Evolutionary conservation across 768 basidiomycete species (phyloP), one percentile per base, ranked within the genome.

Genomic region (Mycena capillaripes): DNA sequence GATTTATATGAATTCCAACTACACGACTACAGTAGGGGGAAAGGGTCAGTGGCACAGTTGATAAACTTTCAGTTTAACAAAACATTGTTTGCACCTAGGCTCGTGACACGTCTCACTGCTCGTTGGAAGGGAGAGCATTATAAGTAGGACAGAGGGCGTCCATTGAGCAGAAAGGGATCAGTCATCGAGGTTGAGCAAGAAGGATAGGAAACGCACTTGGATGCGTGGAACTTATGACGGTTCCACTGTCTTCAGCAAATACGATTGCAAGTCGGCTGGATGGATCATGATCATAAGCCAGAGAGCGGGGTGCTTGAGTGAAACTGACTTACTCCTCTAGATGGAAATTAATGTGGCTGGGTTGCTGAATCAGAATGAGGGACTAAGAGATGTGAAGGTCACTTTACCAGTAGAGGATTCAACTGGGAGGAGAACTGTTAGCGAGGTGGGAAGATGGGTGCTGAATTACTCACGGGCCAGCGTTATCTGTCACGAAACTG

Each of bases 341-440:
- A 76, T 85, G 84, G 80, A 82, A 83, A 65, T 85, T 83, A 42
- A 82, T 80, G 66, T 82, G 82, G 63, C 81, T 81, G 57, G 32
- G 25, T 8, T 12, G 16, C n/a, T n/a, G 30, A 10, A 67, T 48
- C 42, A 29, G 61, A 69, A 19, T 27, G n/a, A n/a, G n/a, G 38
- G 11, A 46, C 23, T 30, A 30, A 4, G 48, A 76, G 58, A 21
- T 38, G 36, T 6, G 38, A 21, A 60, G 23, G 19, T n/a, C n/a
- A n/a, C n/a, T 71, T 46, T 53, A 79, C 78, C 81, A 81, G 60
- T 83, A 79, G 16, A 83, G 55, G 48, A 79, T 77, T 79, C 78
- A 79, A 9, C 34, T 50, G 10, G 16, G 25, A 30, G 16, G n/a
- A 48, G 11, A 14, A 38, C 25, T 29, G 25, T 46, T 27, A 30